phyloP scores from a whole-genome alignment of 257 asterid genomes.

The Knoxia roxburghii region DNA sequence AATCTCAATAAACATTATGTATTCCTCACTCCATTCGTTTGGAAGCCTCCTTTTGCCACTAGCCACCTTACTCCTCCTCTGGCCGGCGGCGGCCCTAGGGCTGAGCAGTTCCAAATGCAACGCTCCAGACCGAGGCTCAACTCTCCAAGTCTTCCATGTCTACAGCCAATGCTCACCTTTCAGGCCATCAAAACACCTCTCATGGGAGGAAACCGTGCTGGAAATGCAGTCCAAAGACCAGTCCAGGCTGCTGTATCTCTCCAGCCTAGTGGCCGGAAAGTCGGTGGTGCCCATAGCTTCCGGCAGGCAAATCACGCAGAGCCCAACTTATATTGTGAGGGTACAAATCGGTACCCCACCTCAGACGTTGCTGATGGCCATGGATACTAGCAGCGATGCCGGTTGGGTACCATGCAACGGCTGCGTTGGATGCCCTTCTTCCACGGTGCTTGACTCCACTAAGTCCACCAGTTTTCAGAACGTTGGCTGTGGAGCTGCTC shows the following conservation, averaged over 20 bases:
- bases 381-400: slow-evolving; percentile 80
- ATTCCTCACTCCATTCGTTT: background rate
- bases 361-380: slow-evolving; percentile 53
- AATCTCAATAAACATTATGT: slow-evolving; percentile 1
- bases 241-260: slow-evolving; percentile 47
- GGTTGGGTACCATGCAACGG: slow-evolving; percentile 78
- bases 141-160: slow-evolving; percentile 55
- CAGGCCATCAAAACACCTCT: slow-evolving; percentile 27
- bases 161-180: slow-evolving; percentile 71
- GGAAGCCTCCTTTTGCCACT: slow-evolving; percentile 17
- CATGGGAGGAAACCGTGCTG: slow-evolving; percentile 62
- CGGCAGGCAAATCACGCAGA: slow-evolving; percentile 58
- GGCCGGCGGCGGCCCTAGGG: slow-evolving; percentile 24
- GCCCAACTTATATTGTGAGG: slow-evolving; percentile 62
- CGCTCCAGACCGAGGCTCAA: slow-evolving; percentile 35
- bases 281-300: slow-evolving; percentile 66
- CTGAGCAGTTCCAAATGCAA: slow-evolving; percentile 32
- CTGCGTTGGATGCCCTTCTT: slow-evolving; percentile 58
- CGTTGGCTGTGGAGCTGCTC: slow-evolving; percentile 52
- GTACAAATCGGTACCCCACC: slow-evolving; percentile 72
- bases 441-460: slow-evolving; percentile 30
- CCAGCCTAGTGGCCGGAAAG: slow-evolving; percentile 58
- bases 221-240: slow-evolving; percentile 67
- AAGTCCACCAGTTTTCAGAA: slow-evolving; percentile 63
- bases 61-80: slow-evolving; percentile 21